Evolutionary conservation across 2,329 filamentous ascomycete genomes (phyloP).

Genomic region (Venturia nashicola): DNA sequence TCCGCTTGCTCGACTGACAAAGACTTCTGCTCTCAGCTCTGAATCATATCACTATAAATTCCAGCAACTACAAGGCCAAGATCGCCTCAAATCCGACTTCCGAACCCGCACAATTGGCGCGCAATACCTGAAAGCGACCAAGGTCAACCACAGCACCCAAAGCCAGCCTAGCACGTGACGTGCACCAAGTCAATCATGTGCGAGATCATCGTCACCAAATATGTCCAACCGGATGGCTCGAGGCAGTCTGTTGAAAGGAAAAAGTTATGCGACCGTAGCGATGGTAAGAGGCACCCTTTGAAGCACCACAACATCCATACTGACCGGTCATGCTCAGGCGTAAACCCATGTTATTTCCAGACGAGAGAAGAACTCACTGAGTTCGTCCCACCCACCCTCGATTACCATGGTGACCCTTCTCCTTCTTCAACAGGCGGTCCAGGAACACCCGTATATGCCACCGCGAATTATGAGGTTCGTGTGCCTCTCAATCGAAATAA

Average conservation of each 20-base stretch:
- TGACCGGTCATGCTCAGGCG: background rate
- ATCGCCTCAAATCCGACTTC: background rate
- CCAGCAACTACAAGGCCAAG: background rate
- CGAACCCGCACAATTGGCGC: background rate
- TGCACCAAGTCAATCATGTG: slow-evolving; percentile 5
- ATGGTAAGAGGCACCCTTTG: background rate
- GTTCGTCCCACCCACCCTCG: slow-evolving; percentile 2
- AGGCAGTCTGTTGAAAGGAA: background rate
- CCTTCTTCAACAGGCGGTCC: slow-evolving; percentile 2
- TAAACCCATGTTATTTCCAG: slow-evolving; percentile 8
- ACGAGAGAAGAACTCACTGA: slow-evolving; percentile 5
- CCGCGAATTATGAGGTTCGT: slow-evolving; percentile 6
- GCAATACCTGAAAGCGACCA: background rate
- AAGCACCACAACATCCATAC: background rate
- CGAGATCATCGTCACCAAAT: slow-evolving; percentile 6
- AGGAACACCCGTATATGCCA: slow-evolving; percentile 6
- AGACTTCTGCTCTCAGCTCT: background rate
- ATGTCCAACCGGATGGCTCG: background rate
- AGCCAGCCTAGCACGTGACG: background rate
- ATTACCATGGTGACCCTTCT: background rate
- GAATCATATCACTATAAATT: background rate
- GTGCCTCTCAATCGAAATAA: background rate
- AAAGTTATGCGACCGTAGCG: slow-evolving; percentile 4
- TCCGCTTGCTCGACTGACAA: background rate
- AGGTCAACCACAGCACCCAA: background rate